These are phyloP conservation scores for Misopates orontium DNA, from an alignment of 257 asterid genomes.

Conservation along the genomic window DNA sequence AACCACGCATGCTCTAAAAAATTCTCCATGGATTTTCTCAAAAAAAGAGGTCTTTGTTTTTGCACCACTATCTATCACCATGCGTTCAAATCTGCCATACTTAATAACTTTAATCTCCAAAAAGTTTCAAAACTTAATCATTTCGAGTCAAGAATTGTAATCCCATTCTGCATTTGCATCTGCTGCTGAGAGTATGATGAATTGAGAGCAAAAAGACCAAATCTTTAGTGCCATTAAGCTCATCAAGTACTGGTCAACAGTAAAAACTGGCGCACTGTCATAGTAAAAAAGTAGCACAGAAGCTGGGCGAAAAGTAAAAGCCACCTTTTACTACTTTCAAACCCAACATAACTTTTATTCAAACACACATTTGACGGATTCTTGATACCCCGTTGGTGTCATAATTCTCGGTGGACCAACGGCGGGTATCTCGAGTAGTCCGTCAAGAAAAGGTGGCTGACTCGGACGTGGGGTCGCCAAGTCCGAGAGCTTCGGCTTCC, in stretches of 20 bases:
- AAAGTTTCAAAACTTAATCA: slow-evolving; percentile 40
- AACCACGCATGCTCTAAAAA: slow-evolving; percentile 64
- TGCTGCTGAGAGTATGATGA: too few relatives aligned
- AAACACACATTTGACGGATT: slow-evolving; percentile 24
- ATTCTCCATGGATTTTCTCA: slow-evolving; percentile 43
- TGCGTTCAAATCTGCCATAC: slow-evolving; percentile 28
- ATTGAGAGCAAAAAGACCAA: slow-evolving; percentile 28
- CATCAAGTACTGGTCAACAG: slow-evolving; percentile 36
- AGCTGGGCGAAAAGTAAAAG: slow-evolving; percentile 30
- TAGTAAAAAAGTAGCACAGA: slow-evolving; percentile 22
- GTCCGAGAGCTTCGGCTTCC: slow-evolving; percentile 54
- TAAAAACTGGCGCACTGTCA: slow-evolving; percentile 21
- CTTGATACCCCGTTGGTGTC: slow-evolving; percentile 6
- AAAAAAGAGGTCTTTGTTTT: slow-evolving; percentile 33
- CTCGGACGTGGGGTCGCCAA: slow-evolving; percentile 22
- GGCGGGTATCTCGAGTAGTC: background rate
- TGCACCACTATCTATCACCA: slow-evolving; percentile 60
- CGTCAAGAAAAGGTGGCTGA: slow-evolving; percentile 14
- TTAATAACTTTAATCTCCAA: slow-evolving; percentile 35
- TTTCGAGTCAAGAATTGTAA: slow-evolving; percentile 44
- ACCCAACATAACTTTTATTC: slow-evolving; percentile 30
- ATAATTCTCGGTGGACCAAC: slow-evolving; percentile 9
- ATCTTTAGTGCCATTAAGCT: slow-evolving; percentile 37
- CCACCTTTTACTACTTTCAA: slow-evolving; percentile 36
- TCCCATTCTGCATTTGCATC: slow-evolving; percentile 36